Conservation (phyloP, 257 asterid species). For the Rauvolfia tetraphylla region DNA sequence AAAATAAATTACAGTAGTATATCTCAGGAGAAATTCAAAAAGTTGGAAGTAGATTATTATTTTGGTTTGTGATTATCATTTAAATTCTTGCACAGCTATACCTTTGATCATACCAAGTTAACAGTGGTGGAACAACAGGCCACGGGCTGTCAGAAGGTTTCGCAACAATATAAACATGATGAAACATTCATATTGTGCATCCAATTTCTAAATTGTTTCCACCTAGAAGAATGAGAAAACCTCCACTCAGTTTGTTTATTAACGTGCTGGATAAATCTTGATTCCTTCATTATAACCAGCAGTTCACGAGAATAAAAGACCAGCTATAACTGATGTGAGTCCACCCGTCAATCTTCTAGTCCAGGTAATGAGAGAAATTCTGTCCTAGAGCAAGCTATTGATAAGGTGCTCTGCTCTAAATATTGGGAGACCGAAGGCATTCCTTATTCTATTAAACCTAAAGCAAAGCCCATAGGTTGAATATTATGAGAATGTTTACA, state of each 20-base stretch:
- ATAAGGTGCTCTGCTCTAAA: not conserved
- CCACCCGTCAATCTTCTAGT: not conserved
- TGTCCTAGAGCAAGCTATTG: not conserved
- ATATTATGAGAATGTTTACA: not conserved
- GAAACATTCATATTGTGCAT: not conserved
- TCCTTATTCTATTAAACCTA: not conserved
- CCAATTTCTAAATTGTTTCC: not conserved
- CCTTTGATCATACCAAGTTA: not conserved
- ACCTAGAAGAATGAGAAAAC: not conserved
- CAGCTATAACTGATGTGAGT: not conserved
- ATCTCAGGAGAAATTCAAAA: not conserved
- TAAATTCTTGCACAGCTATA: not conserved
- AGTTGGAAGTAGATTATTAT: too few species aligned
- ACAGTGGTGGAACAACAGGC: not conserved
- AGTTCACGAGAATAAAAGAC: not conserved
- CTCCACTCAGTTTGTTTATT: not conserved
- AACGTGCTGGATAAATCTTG: not conserved
- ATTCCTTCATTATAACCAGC: not conserved
- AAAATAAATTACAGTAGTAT: not conserved
- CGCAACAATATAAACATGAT: not conserved
- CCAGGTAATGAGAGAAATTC: not conserved
- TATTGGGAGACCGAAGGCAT: not conserved
- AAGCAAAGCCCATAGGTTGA: not conserved
- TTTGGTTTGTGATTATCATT: not conserved
- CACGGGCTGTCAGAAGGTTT: not conserved